Base-by-base conservation (phyloP, 2,329 filamentous ascomycete genomes). In the Diaporthe ampelina region DNA sequence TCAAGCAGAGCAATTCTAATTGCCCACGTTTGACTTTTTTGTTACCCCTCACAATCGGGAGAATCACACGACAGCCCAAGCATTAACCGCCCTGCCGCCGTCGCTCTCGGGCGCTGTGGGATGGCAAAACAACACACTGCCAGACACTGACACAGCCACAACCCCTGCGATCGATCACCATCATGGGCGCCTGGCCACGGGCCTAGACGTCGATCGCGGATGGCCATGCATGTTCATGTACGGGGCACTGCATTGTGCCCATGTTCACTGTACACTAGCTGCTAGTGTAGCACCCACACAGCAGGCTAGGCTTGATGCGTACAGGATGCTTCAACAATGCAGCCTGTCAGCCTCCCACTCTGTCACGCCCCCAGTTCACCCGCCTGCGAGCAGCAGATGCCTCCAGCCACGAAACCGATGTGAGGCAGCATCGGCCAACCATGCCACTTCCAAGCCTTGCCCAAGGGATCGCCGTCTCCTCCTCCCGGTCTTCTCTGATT, bases 1-100 rank as follows among this genome's bases (percentile, higher is more conserved):
- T 32, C 29, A 32, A 59, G 57, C 40, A 26, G 15, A 45, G 59
- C 40, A 63, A 48, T 48, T 48, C 17, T 48, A 48, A 32, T 63
- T 63, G 37, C 43, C 61, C 43, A 11, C 26, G 61, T 65, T 65
- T 65, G 61, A 65, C 61, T 65, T 50, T 50, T 61, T 63, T 45
- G 24, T 63, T 35, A 65, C 61, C 61, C 59, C 59, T 65, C 59
- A 50, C 9, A 37, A 13, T 37, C 35, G 35, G 11, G 35, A 37
- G 35, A 37, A 37, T 37, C 35, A 37, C 35, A 10, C 9, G 35
- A 10, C 11, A 13, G 11, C 35, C 9, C 35, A 37, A 11, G 35
- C 11, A 10, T 37, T 13, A 13, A 13, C 10, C 35, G 35, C 11
- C 11, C 8, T 37, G 35, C 29, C 29, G 35, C 35, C 7, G 7